These are phyloP conservation scores for Thamnidium elegans DNA, from an alignment of 192 early-diverging fungal species.

Conservation along the genomic window DNA sequence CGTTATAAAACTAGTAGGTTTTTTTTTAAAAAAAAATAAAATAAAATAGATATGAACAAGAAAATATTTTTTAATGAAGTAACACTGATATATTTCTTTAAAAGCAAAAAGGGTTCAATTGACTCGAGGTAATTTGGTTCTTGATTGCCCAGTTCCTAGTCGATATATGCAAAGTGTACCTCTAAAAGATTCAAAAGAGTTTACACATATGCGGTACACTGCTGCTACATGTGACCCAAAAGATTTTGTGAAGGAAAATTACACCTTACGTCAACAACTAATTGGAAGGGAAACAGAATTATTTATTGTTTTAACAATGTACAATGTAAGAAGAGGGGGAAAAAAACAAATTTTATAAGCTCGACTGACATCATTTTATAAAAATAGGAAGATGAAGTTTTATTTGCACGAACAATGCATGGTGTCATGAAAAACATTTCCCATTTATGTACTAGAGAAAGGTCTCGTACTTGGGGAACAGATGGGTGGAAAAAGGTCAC, in stretches of 20 bases:
- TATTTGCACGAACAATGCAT: constrained; percentile 76
- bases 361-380: background rate
- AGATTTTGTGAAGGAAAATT: constrained; percentile 55
- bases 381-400: constrained; percentile 62
- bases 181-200: constrained; percentile 55
- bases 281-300: constrained; percentile 65
- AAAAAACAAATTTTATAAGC: background rate
- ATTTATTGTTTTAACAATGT: constrained; percentile 86
- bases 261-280: constrained; percentile 63
- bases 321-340: constrained; percentile 42
- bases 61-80: background rate
- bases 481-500: constrained; percentile 79
- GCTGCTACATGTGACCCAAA: constrained; percentile 69
- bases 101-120: constrained; percentile 45
- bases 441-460: constrained; percentile 62
- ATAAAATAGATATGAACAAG: background rate
- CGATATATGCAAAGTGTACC: constrained; percentile 45
- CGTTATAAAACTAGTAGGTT: constrained; percentile 43
- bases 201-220: constrained; percentile 74
- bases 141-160: constrained; percentile 66
- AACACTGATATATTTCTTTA: too few species aligned
- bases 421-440: constrained; percentile 77
- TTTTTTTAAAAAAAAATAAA: background rate
- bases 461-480: constrained; percentile 50
- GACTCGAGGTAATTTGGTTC: constrained; percentile 64